Conservation (phyloP, 139 green algal genomes). For the Astrephomene gubernaculifera region DNA sequence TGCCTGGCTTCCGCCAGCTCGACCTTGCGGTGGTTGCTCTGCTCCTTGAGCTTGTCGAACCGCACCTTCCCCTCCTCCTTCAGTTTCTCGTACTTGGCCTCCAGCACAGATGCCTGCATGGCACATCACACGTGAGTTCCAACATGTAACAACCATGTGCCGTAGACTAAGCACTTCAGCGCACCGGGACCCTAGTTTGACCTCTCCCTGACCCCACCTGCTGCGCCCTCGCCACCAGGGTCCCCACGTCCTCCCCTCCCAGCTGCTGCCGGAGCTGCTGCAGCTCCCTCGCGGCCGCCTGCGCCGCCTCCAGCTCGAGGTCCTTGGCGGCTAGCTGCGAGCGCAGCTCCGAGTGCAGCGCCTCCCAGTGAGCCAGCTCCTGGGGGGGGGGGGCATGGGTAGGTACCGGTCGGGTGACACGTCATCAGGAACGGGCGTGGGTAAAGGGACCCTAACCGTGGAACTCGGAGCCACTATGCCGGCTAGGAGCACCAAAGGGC, state of each 20-base stretch:
- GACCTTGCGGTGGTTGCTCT: conserved; percentile 36
- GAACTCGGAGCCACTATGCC: too few species aligned
- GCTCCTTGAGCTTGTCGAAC: conserved; percentile 45
- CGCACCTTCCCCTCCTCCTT: conserved; percentile 43
- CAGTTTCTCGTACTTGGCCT: conserved; percentile 37
- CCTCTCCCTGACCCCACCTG: conserved; percentile 1
- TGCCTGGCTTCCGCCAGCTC: conserved; percentile 38
- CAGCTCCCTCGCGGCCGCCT: conserved; percentile 6
- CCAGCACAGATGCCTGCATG: conserved; percentile 9
- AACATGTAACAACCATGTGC: not conserved
- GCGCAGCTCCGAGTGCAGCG: conserved; percentile 25
- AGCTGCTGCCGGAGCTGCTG: conserved; percentile 27
- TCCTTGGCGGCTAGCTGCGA: conserved; percentile 37
- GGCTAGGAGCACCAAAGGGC: not conserved
- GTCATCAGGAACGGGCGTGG: too few species aligned
- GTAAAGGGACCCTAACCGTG: too few species aligned
- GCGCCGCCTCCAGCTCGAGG: not conserved
- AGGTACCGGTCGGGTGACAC: not conserved
- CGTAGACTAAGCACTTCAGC: not conserved
- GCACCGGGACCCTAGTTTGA: not conserved
- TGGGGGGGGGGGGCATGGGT: not conserved
- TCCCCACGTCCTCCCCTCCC: conserved; percentile 32
- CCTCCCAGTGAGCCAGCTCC: conserved; percentile 36
- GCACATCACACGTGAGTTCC: not conserved
- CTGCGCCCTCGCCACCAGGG: conserved; percentile 23